Evolutionary conservation across 2,329 filamentous ascomycete species (phyloP).

Genomic region (Neonectria ditissima): DNA sequence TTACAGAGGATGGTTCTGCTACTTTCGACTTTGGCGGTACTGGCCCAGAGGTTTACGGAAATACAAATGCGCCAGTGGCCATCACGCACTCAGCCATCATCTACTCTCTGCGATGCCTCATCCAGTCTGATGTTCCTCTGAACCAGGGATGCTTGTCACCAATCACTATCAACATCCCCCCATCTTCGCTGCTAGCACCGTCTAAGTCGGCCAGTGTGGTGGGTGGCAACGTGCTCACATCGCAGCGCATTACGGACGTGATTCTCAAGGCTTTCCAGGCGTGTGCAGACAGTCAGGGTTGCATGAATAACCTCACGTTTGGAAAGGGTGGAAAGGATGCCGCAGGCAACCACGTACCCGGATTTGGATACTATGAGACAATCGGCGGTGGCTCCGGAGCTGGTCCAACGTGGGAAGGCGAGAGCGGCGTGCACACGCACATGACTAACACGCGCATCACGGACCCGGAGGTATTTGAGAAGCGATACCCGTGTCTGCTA

Average conservation of each 20-base stretch:
- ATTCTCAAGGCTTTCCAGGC: conserved; percentile 77
- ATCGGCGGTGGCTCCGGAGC: conserved; percentile 83
- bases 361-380: conserved; percentile 90
- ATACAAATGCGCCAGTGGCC: conserved; percentile 50
- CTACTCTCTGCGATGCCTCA: conserved; percentile 84
- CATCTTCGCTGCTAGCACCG: conserved; percentile 78
- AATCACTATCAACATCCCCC: conserved; percentile 79
- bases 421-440: conserved; percentile 82
- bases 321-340: conserved; percentile 79
- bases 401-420: conserved; percentile 78
- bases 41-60: conserved; percentile 47
- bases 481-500: conserved; percentile 75
- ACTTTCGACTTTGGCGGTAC: conserved; percentile 66
- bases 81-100: conserved; percentile 73
- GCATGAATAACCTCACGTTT: conserved; percentile 86
- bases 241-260: conserved; percentile 55
- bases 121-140: conserved; percentile 83
- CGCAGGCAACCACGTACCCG: conserved; percentile 59
- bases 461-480: conserved; percentile 82
- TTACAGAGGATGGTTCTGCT: conserved; percentile 79
- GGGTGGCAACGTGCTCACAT: conserved; percentile 77
- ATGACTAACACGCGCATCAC: conserved; percentile 91
- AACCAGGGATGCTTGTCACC: conserved; percentile 88
- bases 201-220: conserved; percentile 84
- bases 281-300: conserved; percentile 81